Base-by-base conservation (phyloP, 495 filamentous ascomycete species). In the Penicillium waksmanii region DNA sequence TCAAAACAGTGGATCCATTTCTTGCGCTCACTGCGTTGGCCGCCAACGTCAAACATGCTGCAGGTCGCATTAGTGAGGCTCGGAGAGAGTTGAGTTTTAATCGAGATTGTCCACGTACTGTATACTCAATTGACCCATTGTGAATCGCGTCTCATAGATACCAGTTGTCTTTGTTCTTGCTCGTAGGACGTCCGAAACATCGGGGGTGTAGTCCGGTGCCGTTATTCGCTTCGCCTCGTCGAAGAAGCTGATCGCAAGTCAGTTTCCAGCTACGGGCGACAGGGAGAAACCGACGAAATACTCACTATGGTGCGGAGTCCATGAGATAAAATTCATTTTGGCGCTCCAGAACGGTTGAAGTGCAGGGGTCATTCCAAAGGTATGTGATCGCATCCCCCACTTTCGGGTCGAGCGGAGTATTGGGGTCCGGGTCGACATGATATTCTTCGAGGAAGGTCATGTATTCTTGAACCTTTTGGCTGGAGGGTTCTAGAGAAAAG, bases 1-100 rank as follows among this genome's bases (percentile, higher is more conserved):
- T 98, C 95, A 72, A 98, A 98, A 80, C 95, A 98, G 77, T 98
- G 95, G 67, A 98, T 98, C 95, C 95, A 98, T 77, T 98, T 98
- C 78, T 98, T 98, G 54, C 95, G 86, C 73, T 98, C 95, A 73
- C 93, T 97, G 64, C 95, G 81, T 77, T 98, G 95, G 34, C 95
- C 95, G 57, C 95, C 95, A 19, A 98, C 95, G 73, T 98, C 95
- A 71, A 98, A 98, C 95, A 98, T 98, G 81, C 93, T 97, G 62
- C 59, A 51, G 66, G 50, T 44, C 53, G 27, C 13, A 51, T 73
- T 50, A 70, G 62, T 17, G 7, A 54, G 42, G 21, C 40, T 33
- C 13, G n/a, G 53, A 11, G 27, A 0, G 27, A 50, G 43, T n/a
- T 17, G 6, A 19, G 42, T n/a, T 33, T 25, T 47, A 12, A 21